Base-by-base conservation (phyloP, 179 eudicot genomes). In the Patellifolia procumbens region DNA sequence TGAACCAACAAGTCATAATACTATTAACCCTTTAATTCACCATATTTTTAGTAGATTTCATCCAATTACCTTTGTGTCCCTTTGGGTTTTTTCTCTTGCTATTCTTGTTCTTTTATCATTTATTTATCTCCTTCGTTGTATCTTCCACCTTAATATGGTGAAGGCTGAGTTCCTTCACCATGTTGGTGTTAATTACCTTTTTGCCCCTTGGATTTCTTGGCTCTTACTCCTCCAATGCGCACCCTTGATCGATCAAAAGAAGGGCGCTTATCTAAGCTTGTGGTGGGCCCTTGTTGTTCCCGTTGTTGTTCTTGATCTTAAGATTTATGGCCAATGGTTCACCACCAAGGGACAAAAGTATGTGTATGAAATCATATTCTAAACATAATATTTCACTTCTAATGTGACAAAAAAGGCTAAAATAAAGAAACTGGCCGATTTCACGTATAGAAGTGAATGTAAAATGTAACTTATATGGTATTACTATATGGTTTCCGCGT, bases 161-260 rank as follows among this genome's bases (percentile, higher is more conserved):
- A 83, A 83, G 53, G 64, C 29, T 0, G 87, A 85, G 76, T 89
- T 81, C 77, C 59, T 79, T 7, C 82, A 89, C 83, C 87, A 76
- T 20, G 83, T 89, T 0, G 85, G 87, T 0, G 88, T 86, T 5
- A 89, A 89, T 72, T 89, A 85, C 86, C 64, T 89, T n/a, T 89
- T 86, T 64, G 88, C 87, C 58, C 92, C 92, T 22, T 89, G 88
- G 89, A 87, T 81, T 24, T 87, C 90, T n/a, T 83, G 84, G 77
- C 82, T 87, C 9, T 73, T 89, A 11, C 78, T 89, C 31, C 79
- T 87, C 13, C 90, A 84, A 58, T 81, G 89, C 15, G 72, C 84
- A 0, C 90, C 92, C 2, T 77, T 68, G 52, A 31, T 55, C 4
- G 59, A 20, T 28, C 74, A 59, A 11, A 56, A 55, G 20, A 59